These are phyloP conservation scores for Fraxinus platypoda DNA, from an alignment of 305 asterid species.

Conservation along the genomic window DNA sequence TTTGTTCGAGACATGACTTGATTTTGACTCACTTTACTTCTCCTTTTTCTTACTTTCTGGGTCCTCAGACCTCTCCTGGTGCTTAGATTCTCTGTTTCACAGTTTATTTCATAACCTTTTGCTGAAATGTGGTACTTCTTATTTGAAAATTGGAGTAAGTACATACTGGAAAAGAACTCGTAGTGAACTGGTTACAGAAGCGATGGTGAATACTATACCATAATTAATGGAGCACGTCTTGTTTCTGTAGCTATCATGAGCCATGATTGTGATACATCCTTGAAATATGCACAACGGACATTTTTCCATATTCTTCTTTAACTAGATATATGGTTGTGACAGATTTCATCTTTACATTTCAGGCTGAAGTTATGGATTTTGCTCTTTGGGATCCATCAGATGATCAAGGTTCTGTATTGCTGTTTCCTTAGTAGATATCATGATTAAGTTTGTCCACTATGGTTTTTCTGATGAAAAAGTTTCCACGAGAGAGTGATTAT, in stretches of 20 bases:
- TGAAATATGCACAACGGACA: neutral
- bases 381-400: slow-evolving; percentile 46
- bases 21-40: neutral
- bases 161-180: neutral
- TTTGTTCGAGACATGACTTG: neutral
- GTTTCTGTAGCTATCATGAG: neutral
- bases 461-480: slow-evolving; percentile 1
- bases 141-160: neutral
- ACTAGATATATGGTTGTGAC: slow-evolving; percentile 12
- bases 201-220: neutral
- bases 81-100: neutral
- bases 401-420: slow-evolving; percentile 26
- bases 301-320: neutral
- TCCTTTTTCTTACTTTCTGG: neutral
- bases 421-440: slow-evolving; percentile 17
- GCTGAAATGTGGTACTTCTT: neutral
- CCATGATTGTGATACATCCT: neutral
- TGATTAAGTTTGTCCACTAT: neutral
- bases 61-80: neutral
- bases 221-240: neutral
- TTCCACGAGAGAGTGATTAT: slow-evolving; percentile 1
- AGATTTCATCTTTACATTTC: slow-evolving; percentile 11
- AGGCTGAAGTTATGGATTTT: slow-evolving; percentile 49
- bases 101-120: neutral
- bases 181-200: neutral